Evolutionary conservation across 2,329 filamentous ascomycete genomes (phyloP), one percentile per base, ranked within the genome.

Genomic region (Aspergillus glaucus): DNA sequence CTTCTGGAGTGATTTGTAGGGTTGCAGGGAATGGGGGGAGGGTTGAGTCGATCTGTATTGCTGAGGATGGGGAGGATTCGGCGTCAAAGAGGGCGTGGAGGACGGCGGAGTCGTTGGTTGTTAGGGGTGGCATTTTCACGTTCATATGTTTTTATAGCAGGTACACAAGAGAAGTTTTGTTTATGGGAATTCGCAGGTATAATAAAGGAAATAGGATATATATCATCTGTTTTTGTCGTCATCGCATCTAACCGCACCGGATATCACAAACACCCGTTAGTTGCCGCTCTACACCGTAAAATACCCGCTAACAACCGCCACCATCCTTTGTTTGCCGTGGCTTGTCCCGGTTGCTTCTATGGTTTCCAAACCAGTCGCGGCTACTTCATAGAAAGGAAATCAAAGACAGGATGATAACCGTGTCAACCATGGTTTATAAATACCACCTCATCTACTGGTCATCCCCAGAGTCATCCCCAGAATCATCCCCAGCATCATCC

Each of bases 51-150:
- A 76, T 67, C 47, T 60, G 59, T 12, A 71, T 58, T 15, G 66
- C 63, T 5, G 68, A 65, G 6, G 67, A 66, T 0, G 65, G 64
- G 3, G 68, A 69, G 10, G 69, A 70, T 54, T 74, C 72, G 7
- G 71, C 69, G 47, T 75, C 72, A 48, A 75, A 75, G 30, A 75
- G 68, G 14, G 72, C 71, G 50, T 71, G 67, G 7, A 75, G 64
- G 32, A 75, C 71, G 21, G 66, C 66, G n/a, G 70, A 63, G 54
- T 75, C 72, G 55, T 75, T 74, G 39, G 67, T 63, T 21, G 66
- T 68, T 32, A 75, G 65, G 32, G 57, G 14, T 22, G 37, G 12
- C 37, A 40, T 40, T 10, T 19, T 40, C 7, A 8, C 26, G 10
- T 58, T 21, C 63, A 63, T 6, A 55, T 55, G 10, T 58, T 21